Conservation (phyloP, 2,329 filamentous ascomycete species). For the Hortaea werneckii region DNA sequence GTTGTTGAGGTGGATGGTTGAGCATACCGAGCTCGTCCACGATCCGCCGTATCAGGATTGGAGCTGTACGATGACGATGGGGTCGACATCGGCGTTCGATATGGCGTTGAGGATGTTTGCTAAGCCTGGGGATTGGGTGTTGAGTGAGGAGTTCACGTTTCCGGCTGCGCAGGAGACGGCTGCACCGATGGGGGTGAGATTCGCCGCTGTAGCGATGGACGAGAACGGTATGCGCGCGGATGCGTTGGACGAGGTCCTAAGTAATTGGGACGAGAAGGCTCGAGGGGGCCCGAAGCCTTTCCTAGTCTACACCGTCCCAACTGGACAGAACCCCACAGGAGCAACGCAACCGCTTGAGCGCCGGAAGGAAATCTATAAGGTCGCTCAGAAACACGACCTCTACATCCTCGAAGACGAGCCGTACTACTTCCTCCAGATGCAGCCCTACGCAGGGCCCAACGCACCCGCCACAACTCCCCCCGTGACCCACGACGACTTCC, state of each 20-base stretch:
- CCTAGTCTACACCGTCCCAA: slow-evolving; percentile 62
- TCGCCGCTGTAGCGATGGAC: slow-evolving; percentile 55
- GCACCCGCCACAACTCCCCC: slow-evolving; percentile 46
- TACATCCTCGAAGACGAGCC: slow-evolving; percentile 88
- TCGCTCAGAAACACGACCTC: slow-evolving; percentile 75
- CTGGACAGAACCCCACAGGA: slow-evolving; percentile 85
- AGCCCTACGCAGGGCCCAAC: slow-evolving; percentile 54
- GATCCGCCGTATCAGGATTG: slow-evolving; percentile 84
- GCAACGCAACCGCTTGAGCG: slow-evolving; percentile 63
- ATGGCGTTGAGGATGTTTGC: slow-evolving; percentile 75
- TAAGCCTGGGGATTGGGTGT: slow-evolving; percentile 61
- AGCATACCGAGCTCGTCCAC: slow-evolving; percentile 89
- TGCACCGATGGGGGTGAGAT: slow-evolving; percentile 50
- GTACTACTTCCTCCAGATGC: slow-evolving; percentile 89
- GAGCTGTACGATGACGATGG: slow-evolving; percentile 72
- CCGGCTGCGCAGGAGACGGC: slow-evolving; percentile 59
- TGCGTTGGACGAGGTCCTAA: slow-evolving; percentile 52
- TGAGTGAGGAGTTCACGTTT: slow-evolving; percentile 90
- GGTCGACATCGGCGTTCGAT: slow-evolving; percentile 78
- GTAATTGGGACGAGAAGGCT: slow-evolving; percentile 51
- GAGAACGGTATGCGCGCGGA: slow-evolving; percentile 53
- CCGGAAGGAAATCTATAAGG: slow-evolving; percentile 61
- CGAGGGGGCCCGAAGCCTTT: slow-evolving; percentile 54
- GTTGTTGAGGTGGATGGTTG: slow-evolving; percentile 79
- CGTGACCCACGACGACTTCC: slow-evolving; percentile 58